Evolutionary conservation across 768 basidiomycete genomes (phyloP).

Genomic region (Kwoniella sp.): DNA sequence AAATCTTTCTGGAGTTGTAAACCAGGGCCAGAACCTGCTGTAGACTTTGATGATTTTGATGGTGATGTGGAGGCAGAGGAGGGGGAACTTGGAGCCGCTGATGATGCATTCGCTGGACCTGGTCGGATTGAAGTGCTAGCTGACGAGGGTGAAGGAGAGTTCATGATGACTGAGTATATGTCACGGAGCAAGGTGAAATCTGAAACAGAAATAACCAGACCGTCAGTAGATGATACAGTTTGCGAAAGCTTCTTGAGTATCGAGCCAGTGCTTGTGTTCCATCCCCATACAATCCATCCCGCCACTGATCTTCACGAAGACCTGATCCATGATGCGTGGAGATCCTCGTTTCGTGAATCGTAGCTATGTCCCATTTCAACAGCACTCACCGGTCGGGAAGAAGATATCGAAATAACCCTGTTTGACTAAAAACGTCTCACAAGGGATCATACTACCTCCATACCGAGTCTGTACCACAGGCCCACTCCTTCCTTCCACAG

Average conservation of each 20-base stretch:
- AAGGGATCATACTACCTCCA: constrained; percentile 80
- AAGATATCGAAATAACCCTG: constrained; percentile 98
- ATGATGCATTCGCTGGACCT: constrained; percentile 42
- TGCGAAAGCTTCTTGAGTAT: no score
- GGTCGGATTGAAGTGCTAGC: constrained; percentile 37
- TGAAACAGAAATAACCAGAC: constrained; percentile 7
- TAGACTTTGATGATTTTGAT: constrained; percentile 51
- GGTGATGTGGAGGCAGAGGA: constrained; percentile 63
- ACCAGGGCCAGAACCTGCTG: constrained; percentile 4
- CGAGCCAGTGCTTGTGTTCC: no score
- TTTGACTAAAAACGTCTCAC: constrained; percentile 83
- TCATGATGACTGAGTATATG: constrained; percentile 82
- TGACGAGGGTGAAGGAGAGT: constrained; percentile 43
- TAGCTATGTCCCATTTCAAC: no score
- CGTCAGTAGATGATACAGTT: neutral
- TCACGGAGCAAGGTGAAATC: constrained; percentile 79
- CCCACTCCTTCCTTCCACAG: constrained; percentile 73
- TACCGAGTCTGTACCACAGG: constrained; percentile 96
- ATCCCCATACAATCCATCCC: no score
- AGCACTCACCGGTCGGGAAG: constrained; percentile 76
- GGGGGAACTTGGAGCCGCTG: constrained; percentile 45
- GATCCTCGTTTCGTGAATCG: no score
- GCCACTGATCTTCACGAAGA: no score
- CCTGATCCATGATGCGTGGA: no score
- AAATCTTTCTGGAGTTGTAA: constrained; percentile 29